Evolutionary conservation across 176 grass and related monocot species (phyloP).

Genomic region (Coix lacrymajobi): DNA sequence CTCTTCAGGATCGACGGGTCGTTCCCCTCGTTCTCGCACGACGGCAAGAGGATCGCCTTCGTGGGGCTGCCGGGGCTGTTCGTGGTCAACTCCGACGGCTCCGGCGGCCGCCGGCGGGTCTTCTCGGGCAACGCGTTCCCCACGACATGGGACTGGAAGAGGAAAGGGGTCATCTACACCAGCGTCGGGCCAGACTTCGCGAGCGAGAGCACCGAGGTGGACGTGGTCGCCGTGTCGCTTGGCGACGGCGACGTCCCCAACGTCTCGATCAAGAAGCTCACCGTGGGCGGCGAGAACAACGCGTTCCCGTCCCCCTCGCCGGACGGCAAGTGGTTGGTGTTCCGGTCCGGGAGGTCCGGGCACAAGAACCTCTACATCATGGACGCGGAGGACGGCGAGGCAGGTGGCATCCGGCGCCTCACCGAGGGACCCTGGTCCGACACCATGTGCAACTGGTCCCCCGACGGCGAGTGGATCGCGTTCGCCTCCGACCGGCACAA

Average conservation of each 20-base stretch:
- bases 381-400: conserved; percentile 66
- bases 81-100: conserved; percentile 76
- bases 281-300: conserved; percentile 56
- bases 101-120: conserved; percentile 33
- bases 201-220: conserved; percentile 55
- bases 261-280: conserved; percentile 60
- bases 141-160: conserved; percentile 87
- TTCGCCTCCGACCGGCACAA: conserved; percentile 76
- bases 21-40: conserved; percentile 85
- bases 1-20: conserved; percentile 82
- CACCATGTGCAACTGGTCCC: conserved; percentile 98
- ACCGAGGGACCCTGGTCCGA: conserved; percentile 76
- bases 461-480: conserved; percentile 92
- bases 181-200: conserved; percentile 67
- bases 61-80: conserved; percentile 65
- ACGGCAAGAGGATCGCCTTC: conserved; percentile 73
- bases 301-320: conserved; percentile 88
- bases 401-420: conserved; percentile 46
- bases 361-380: conserved; percentile 94
- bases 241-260: not conserved
- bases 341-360: conserved; percentile 69
- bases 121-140: conserved; percentile 79
- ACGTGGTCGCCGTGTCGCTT: conserved; percentile 69
- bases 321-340: conserved; percentile 87
- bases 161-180: conserved; percentile 69